These are phyloP conservation scores for Chionographis japonica DNA, from an alignment of 106 monocot genomes.

Conservation along the genomic window DNA sequence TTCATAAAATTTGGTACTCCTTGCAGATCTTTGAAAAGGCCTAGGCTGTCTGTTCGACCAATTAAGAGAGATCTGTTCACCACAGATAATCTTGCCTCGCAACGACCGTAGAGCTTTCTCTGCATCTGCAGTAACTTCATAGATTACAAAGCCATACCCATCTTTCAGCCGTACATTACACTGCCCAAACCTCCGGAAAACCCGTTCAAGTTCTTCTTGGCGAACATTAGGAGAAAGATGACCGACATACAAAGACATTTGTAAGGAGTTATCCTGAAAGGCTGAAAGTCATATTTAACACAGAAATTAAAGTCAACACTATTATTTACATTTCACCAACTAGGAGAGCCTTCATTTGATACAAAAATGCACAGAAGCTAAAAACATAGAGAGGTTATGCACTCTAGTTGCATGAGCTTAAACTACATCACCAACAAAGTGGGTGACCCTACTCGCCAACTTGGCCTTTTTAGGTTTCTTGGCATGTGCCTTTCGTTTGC, in stretches of 20 bases:
- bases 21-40: slow-evolving; percentile 22
- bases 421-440: too few species aligned
- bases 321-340: too few species aligned
- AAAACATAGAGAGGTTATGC: too few species aligned
- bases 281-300: too few species aligned
- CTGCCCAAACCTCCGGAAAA: slow-evolving; percentile 55
- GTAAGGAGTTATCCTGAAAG: not conserved
- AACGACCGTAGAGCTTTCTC: slow-evolving; percentile 52
- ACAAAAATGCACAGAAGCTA: too few species aligned
- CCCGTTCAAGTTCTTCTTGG: slow-evolving; percentile 52
- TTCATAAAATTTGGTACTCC: slow-evolving; percentile 25
- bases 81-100: slow-evolving; percentile 50
- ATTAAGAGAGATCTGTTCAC: slow-evolving; percentile 44
- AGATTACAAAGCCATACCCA: slow-evolving; percentile 69
- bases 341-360: too few species aligned
- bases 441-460: too few species aligned
- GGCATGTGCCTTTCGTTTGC: too few species aligned
- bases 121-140: slow-evolving; percentile 51
- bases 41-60: slow-evolving; percentile 70
- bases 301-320: too few species aligned
- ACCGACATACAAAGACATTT: slow-evolving; percentile 82
- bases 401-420: too few species aligned
- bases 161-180: slow-evolving; percentile 54
- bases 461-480: too few species aligned
- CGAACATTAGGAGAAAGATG: slow-evolving; percentile 36